These are phyloP conservation scores for Cladosporium sp. DNA, from an alignment of 2,329 filamentous ascomycete genomes.

Conservation along the genomic window DNA sequence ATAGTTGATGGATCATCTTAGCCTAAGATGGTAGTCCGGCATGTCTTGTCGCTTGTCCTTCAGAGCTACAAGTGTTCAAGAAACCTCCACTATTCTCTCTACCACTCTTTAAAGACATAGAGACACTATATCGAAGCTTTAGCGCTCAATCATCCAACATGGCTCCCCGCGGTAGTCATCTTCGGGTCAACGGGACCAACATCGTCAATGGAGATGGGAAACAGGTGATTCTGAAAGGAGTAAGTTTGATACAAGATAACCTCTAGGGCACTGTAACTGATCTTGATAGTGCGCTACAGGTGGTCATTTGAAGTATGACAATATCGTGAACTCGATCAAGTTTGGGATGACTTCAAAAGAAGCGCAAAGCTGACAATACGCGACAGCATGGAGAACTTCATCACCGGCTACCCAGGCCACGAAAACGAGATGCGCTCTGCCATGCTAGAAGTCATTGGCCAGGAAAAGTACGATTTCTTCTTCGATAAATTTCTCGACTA, in stretches of 20 bases:
- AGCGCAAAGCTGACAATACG: slow-evolving; percentile 21
- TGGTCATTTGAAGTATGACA: slow-evolving; percentile 22
- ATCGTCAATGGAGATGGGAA: slow-evolving; percentile 44
- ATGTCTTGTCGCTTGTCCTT: too few relatives aligned
- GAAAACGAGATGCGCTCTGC: slow-evolving; percentile 53
- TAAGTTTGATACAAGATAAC: slow-evolving; percentile 36
- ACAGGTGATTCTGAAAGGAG: slow-evolving; percentile 43
- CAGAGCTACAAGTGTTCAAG: too few relatives aligned
- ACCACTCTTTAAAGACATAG: too few relatives aligned
- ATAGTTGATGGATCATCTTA: not conserved
- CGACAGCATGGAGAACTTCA: slow-evolving; percentile 52
- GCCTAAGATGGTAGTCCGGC: slow-evolving; percentile 6
- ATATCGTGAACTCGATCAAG: too few relatives aligned
- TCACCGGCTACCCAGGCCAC: slow-evolving; percentile 57
- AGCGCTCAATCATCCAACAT: too few relatives aligned
- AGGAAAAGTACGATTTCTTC: slow-evolving; percentile 56
- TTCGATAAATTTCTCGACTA: slow-evolving; percentile 54
- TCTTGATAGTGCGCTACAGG: slow-evolving; percentile 6
- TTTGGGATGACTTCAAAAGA: not conserved
- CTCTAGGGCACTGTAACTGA: slow-evolving; percentile 18
- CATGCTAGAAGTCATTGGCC: slow-evolving; percentile 50
- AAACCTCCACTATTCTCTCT: too few relatives aligned
- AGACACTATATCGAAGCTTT: too few relatives aligned
- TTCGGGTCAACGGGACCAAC: slow-evolving; percentile 38
- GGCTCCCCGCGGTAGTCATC: slow-evolving; percentile 26